Base-by-base conservation (phyloP, 768 basidiomycete species). In the Psilocybe tampanensis region DNA sequence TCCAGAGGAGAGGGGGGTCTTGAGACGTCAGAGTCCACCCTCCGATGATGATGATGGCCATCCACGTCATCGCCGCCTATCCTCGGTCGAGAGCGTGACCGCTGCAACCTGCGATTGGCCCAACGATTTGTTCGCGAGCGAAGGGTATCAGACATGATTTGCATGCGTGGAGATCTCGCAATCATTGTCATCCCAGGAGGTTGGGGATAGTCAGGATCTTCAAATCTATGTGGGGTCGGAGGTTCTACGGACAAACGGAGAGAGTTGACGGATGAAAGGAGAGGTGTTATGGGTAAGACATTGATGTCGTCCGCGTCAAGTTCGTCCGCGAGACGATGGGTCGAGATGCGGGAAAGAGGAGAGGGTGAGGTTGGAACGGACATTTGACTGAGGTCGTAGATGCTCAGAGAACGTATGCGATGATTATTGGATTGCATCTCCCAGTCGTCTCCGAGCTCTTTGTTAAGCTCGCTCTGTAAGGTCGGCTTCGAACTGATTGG, bases 381-480 rank as follows among this genome's bases (percentile, higher is more conserved):
- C 49, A 77, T 69, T n/a, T 74, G 72, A 52, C 71, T 73, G 48
- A 87, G 65, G 56, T 82, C 80, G 59, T 78, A 82, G 17, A 89
- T 71, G 61, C 88, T 90, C 41, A 74, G 78, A 7, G 79, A 76
- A 23, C 82, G 78, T 48, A 83, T 70, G 58, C 76, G 75, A 18
- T 66, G 52, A 23, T 47, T 33, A 21, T 44, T 49, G 19, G n/a
- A 9, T 1, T 51, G 36, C 49, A 52, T 21, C 19, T 44, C 49
- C 55, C 68, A 62, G 70, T 78, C 81, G 58, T 78, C 76, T 3
- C 75, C 76, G 18, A 81, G 76, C 63, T 83, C 80, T 54, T 73
- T 77, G 24, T 81, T 85, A 0, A 92, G 75, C 68, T 90, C 86
- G 51, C 77, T 79, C 54, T 82, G 81, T 1, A 89, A 75, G 2